These are phyloP conservation scores for Arctium lappa DNA, from an alignment of 129 eudicot species.

Conservation along the genomic window DNA sequence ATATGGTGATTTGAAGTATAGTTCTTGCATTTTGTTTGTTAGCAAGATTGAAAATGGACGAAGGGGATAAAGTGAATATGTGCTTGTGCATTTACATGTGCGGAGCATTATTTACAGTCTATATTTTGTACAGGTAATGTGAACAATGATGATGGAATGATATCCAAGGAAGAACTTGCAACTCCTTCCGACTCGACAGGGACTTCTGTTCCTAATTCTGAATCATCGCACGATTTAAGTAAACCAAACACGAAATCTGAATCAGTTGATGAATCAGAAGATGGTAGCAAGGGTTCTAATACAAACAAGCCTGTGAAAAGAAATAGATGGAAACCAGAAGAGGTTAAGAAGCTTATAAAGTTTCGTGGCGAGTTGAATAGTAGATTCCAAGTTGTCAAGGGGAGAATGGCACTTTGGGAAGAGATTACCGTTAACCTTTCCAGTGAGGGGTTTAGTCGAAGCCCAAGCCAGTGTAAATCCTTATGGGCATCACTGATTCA, in stretches of 20 bases:
- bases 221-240: conserved; percentile 54
- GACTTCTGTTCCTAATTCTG: conserved; percentile 20
- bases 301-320: conserved; percentile 48
- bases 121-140: conserved; percentile 38
- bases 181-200: conserved; percentile 27
- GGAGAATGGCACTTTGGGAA: conserved; percentile 99
- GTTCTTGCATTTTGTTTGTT: not conserved
- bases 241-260: conserved; percentile 35
- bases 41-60: not conserved
- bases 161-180: conserved; percentile 45
- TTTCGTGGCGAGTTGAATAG: conserved; percentile 70
- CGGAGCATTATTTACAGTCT: not conserved
- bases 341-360: conserved; percentile 61
- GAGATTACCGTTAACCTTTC: conserved; percentile 67
- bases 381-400: conserved; percentile 85
- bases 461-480: conserved; percentile 92
- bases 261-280: conserved; percentile 25
- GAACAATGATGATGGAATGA: conserved; percentile 25
- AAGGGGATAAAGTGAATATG: not conserved
- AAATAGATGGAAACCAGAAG: conserved; percentile 95
- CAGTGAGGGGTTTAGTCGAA: conserved; percentile 63
- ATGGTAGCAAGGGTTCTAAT: conserved; percentile 22
- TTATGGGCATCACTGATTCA: conserved; percentile 87
- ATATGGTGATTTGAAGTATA: not conserved
- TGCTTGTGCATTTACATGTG: not conserved